Evolutionary conservation across 345 rosid species (phyloP).

Genomic region (Combretum micranthum): DNA sequence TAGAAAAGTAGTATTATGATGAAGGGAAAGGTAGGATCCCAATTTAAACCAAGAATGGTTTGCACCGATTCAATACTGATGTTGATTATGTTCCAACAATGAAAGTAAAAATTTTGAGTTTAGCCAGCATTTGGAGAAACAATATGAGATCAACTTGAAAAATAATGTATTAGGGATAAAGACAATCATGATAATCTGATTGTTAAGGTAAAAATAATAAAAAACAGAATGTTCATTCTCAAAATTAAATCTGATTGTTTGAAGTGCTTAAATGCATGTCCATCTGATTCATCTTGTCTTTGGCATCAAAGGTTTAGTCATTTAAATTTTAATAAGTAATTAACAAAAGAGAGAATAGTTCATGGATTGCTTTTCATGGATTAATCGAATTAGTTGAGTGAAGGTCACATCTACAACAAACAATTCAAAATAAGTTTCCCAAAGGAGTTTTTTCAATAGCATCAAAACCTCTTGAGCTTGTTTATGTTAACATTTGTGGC

Average conservation of each 20-base stretch:
- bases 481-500: not conserved
- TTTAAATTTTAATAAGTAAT: slow-evolving; percentile 1
- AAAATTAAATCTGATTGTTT: not conserved
- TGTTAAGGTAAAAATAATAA: not conserved
- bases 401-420: not conserved
- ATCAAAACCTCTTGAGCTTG: not conserved
- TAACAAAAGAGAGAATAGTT: slow-evolving; percentile 1
- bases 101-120: not conserved
- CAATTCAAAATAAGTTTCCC: not conserved
- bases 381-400: not conserved
- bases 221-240: not conserved
- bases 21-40: not conserved
- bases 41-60: not conserved
- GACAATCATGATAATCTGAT: not conserved
- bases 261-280: not conserved
- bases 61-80: not conserved
- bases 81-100: slow-evolving; percentile 2
- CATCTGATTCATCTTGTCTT: not conserved
- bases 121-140: not conserved
- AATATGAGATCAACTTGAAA: not conserved
- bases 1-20: not conserved
- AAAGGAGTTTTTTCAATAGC: not conserved
- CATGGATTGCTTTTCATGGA: not conserved
- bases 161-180: not conserved
- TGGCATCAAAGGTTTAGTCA: slow-evolving; percentile 1